Conservation (phyloP, 306 rosid species). For the Prunus kanzakura region DNA sequence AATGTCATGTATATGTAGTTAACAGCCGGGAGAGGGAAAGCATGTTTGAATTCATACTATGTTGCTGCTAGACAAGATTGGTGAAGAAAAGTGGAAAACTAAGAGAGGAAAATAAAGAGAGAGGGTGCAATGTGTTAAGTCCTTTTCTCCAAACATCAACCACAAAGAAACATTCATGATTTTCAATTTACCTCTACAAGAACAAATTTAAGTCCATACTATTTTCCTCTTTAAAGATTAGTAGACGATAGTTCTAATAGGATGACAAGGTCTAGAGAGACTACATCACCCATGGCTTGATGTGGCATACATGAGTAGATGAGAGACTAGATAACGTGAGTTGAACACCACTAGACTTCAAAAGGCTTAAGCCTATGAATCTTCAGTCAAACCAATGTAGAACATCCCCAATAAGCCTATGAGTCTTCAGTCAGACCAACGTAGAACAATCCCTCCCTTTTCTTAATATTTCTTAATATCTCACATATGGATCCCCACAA, state of each 20-base stretch:
- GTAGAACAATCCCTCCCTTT: neutral
- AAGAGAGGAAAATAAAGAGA: neutral
- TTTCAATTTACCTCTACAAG: neutral
- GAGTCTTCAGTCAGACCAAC: constrained; percentile 3
- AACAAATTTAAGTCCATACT: neutral
- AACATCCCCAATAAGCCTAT: neutral
- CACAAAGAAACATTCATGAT: neutral
- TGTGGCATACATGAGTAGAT: neutral
- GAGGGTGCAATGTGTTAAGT: neutral
- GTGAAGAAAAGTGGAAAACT: neutral
- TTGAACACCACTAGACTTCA: neutral
- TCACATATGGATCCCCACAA: neutral
- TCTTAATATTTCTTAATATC: neutral
- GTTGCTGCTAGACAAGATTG: neutral
- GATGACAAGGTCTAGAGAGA: neutral
- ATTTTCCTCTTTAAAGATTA: neutral
- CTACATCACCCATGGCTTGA: neutral
- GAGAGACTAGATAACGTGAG: constrained; percentile 1
- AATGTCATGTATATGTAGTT: constrained; percentile 2
- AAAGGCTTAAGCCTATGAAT: neutral
- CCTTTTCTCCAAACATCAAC: neutral
- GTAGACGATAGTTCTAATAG: neutral
- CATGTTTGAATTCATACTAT: neutral
- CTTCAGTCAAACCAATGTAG: neutral
- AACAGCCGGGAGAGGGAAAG: neutral